phyloP scores from a whole-genome alignment of 1,284 basidiomycete genomes.

The Ustilago sp. region DNA sequence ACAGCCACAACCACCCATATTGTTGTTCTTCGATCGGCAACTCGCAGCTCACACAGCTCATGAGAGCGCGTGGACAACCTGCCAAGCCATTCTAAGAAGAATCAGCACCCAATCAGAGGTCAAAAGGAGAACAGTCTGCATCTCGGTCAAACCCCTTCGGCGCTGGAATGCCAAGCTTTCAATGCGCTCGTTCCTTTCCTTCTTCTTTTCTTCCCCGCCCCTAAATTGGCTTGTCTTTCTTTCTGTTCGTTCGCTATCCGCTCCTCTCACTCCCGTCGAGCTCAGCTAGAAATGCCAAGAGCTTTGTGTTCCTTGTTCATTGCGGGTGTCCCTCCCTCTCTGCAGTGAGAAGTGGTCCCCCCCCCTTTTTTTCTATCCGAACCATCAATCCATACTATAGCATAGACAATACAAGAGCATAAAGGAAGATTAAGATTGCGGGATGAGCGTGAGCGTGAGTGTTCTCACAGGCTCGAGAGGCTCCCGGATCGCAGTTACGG shows the following conservation, averaged over 20 bases:
- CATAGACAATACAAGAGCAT: no score
- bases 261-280: neutral
- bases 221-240: neutral
- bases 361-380: no score
- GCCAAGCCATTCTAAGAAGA: conserved; percentile 4
- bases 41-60: no score
- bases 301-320: neutral
- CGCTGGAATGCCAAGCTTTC: conserved; percentile 17
- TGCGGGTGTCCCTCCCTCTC: neutral
- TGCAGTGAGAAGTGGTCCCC: no score
- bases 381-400: no score
- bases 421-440: no score
- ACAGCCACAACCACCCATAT: neutral
- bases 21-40: neutral
- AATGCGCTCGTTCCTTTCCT: conserved; percentile 11
- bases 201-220: conserved; percentile 16
- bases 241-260: neutral
- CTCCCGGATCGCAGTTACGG: no score
- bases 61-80: neutral
- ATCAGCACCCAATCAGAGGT: neutral
- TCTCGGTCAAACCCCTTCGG: neutral
- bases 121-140: neutral
- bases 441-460: no score
- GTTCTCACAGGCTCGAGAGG: no score
- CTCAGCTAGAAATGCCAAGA: neutral